Evolutionary conservation across 768 basidiomycete genomes (phyloP).

Genomic region (Rhizopogon rudus): DNA sequence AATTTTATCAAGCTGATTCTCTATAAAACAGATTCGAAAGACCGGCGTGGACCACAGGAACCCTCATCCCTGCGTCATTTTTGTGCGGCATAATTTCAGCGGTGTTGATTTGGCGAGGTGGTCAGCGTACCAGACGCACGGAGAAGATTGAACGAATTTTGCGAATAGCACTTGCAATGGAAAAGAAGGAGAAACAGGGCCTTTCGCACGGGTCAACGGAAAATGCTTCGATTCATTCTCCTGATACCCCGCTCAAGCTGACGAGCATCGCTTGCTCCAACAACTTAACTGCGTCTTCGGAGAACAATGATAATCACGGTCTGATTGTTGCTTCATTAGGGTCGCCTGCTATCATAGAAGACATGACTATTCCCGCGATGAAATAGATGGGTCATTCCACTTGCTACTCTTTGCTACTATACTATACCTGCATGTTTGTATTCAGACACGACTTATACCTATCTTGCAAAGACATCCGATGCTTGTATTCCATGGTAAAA

Average conservation of each 20-base stretch:
- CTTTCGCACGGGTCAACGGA: neutral
- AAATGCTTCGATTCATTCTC: neutral
- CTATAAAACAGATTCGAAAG: slow-evolving; percentile 42
- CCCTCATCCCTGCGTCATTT: slow-evolving; percentile 69
- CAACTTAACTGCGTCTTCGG: neutral
- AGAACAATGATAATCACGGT: neutral
- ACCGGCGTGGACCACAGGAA: slow-evolving; percentile 65
- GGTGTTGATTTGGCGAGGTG: slow-evolving; percentile 70
- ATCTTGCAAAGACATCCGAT: neutral
- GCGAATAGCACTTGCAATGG: slow-evolving; percentile 38
- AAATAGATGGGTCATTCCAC: neutral
- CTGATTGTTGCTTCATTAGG: too few species aligned
- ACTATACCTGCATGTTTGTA: neutral
- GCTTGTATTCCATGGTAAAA: slow-evolving; percentile 5
- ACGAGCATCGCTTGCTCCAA: too few species aligned
- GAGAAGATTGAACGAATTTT: slow-evolving; percentile 59
- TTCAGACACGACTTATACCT: neutral
- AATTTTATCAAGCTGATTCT: neutral
- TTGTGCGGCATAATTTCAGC: slow-evolving; percentile 73
- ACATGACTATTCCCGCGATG: neutral
- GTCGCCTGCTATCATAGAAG: neutral
- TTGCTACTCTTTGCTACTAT: too few species aligned
- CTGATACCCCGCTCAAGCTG: neutral
- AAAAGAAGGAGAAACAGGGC: slow-evolving; percentile 3
- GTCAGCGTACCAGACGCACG: slow-evolving; percentile 62